phyloP scores from a whole-genome alignment of 192 early-diverging fungal species.

The Podila horticola region DNA sequence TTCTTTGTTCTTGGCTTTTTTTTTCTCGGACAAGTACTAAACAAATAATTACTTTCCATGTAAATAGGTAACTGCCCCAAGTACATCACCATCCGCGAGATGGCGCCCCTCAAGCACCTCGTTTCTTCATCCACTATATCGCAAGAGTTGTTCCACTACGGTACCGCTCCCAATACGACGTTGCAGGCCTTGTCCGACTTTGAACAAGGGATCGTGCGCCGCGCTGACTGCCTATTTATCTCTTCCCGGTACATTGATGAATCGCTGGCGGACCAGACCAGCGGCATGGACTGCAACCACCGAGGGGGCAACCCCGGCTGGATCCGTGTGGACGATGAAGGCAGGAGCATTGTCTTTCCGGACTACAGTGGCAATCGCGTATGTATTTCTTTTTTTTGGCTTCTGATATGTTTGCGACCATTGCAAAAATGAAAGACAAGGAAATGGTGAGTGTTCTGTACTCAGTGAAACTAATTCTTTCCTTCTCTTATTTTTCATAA shows the following conservation, averaged over 20 bases:
- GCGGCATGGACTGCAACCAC: slow-evolving; percentile 50
- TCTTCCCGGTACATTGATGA: slow-evolving; percentile 37
- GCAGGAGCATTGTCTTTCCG: slow-evolving; percentile 19
- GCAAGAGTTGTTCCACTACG: background rate
- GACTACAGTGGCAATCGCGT: slow-evolving; percentile 51
- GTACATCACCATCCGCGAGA: slow-evolving; percentile 39
- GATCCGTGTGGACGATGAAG: slow-evolving; percentile 2
- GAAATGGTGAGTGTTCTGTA: background rate
- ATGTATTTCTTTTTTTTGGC: slow-evolving; percentile 5
- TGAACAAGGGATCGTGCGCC: slow-evolving; percentile 12
- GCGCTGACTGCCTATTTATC: slow-evolving; percentile 38
- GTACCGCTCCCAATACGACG: background rate
- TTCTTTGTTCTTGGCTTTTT: background rate
- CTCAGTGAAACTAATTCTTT: background rate
- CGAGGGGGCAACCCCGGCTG: slow-evolving; percentile 46
- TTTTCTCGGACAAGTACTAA: background rate
- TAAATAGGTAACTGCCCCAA: slow-evolving; percentile 39
- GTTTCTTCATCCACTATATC: background rate
- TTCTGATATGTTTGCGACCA: background rate
- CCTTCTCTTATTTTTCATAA: background rate
- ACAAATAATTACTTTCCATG: background rate
- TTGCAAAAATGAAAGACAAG: too few relatives aligned
- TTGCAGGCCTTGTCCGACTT: slow-evolving; percentile 2
- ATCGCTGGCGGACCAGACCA: slow-evolving; percentile 31
- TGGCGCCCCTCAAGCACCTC: background rate